Conservation (phyloP, 2,329 filamentous ascomycete genomes). For the Aspergillus udagawae region DNA sequence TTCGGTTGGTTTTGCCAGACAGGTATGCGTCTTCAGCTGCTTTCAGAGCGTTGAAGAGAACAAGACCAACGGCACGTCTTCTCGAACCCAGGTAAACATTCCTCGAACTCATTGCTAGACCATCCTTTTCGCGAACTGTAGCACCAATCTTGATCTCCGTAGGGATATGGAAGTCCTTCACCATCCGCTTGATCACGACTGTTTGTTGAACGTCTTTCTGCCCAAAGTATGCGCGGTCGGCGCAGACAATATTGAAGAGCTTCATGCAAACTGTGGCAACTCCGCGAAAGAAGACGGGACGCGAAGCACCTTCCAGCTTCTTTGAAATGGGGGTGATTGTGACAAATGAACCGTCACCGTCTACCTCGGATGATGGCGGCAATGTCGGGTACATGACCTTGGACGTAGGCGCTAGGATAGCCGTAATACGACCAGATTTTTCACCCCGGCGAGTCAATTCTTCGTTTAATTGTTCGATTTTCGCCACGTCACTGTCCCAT, state of each 20-base stretch:
- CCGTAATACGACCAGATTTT: constrained; percentile 63
- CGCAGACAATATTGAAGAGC: constrained; percentile 75
- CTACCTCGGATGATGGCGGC: constrained; percentile 65
- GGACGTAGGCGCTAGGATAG: constrained; percentile 82
- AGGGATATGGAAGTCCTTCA: constrained; percentile 79
- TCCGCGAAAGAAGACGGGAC: constrained; percentile 93
- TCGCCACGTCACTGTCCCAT: constrained; percentile 71
- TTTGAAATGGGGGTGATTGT: constrained; percentile 80
- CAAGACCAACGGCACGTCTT: constrained; percentile 66
- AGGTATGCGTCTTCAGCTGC: constrained; percentile 67
- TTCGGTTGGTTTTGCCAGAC: constrained; percentile 52
- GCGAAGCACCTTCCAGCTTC: constrained; percentile 75
- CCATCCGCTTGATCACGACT: constrained; percentile 80
- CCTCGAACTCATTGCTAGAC: constrained; percentile 83
- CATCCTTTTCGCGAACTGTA: constrained; percentile 74
- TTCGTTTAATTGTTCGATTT: constrained; percentile 64
- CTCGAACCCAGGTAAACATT: constrained; percentile 87
- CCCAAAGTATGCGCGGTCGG: constrained; percentile 83
- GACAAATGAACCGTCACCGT: constrained; percentile 82
- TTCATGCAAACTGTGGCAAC: constrained; percentile 97
- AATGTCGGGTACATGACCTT: constrained; percentile 83
- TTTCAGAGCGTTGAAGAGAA: constrained; percentile 65
- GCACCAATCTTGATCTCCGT: constrained; percentile 68
- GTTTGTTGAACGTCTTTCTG: constrained; percentile 98
- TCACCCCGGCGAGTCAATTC: constrained; percentile 61